Conservation (phyloP, 2,329 filamentous ascomycete species). For the Torrubiella hemipterigena region DNA sequence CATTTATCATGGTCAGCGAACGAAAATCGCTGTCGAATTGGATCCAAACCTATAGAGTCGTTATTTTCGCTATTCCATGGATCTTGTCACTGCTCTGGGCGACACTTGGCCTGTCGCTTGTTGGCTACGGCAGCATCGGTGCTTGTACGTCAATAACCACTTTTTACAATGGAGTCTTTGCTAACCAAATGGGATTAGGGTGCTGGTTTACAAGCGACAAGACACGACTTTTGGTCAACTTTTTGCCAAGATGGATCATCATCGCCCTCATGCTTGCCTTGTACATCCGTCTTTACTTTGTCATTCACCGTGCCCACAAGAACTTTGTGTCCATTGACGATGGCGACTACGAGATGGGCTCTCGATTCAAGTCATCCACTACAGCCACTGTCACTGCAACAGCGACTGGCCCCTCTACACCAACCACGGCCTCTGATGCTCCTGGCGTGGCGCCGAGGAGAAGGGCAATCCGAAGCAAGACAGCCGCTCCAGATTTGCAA, state of each 20-base stretch:
- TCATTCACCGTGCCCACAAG: constrained; percentile 24
- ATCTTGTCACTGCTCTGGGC: constrained; percentile 22
- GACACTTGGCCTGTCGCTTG: constrained; percentile 14
- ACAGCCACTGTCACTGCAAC: constrained; percentile 13
- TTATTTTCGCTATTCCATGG: constrained; percentile 24
- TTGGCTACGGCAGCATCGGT: constrained; percentile 21
- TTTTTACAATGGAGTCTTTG: too few species aligned
- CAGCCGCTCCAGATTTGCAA: constrained; percentile 9
- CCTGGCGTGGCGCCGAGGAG: neutral
- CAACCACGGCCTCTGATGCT: constrained; percentile 6
- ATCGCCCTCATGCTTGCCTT: constrained; percentile 23
- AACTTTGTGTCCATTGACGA: constrained; percentile 16
- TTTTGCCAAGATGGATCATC: constrained; percentile 28
- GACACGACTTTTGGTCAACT: constrained; percentile 25
- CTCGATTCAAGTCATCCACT: constrained; percentile 4
- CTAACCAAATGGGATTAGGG: too few species aligned
- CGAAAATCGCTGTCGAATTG: constrained; percentile 20
- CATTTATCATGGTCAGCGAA: constrained; percentile 26
- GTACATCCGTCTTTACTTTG: constrained; percentile 24
- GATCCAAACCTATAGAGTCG: constrained; percentile 20
- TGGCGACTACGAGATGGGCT: constrained; percentile 2
- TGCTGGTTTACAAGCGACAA: constrained; percentile 26
- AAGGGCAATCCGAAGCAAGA: constrained; percentile 1
- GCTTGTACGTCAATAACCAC: constrained; percentile 11
- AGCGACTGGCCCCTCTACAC: too few species aligned